Percentiles rank a stretch among this genome's conserved stretches.
phyloP scores from a whole-genome alignment of 129 eudicot genomes.

The Apium graveolens region DNA sequence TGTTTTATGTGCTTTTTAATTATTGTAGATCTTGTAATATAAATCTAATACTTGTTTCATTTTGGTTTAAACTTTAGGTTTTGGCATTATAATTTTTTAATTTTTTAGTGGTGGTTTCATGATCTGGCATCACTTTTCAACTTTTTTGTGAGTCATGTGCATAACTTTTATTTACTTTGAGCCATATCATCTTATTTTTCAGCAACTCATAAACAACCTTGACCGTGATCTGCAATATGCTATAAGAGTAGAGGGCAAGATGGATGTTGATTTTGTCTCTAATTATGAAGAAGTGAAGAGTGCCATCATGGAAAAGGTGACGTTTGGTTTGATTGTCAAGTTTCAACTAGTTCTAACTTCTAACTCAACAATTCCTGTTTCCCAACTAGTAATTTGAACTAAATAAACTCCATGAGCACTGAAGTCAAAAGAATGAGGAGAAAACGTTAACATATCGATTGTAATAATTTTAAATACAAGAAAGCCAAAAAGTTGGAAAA shows the following conservation, averaged over 20 bases:
- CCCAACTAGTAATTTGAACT: neutral
- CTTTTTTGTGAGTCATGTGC: neutral
- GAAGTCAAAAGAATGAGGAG: neutral
- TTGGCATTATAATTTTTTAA: neutral
- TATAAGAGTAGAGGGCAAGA: slow-evolving; percentile 95
- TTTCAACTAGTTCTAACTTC: neutral
- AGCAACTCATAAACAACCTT: slow-evolving; percentile 87
- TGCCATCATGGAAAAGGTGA: slow-evolving; percentile 86
- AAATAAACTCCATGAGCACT: neutral
- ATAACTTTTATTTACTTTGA: slow-evolving; percentile 12
- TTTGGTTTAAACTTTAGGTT: neutral
- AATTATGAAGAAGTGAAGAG: slow-evolving; percentile 90
- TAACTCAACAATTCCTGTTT: neutral
- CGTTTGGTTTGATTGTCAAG: neutral
- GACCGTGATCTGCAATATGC: slow-evolving; percentile 98
- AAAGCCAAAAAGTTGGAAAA: neutral
- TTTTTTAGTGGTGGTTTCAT: neutral
- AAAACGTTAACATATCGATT: neutral
- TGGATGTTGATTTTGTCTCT: slow-evolving; percentile 61
- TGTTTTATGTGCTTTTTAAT: no score
- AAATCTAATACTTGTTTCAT: neutral
- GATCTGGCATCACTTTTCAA: neutral
- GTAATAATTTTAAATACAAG: no score
- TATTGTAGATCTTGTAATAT: neutral
- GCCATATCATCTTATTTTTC: slow-evolving; percentile 13